Conservation (phyloP, 176 grass and related monocot species). For the Carex littledalei region DNA sequence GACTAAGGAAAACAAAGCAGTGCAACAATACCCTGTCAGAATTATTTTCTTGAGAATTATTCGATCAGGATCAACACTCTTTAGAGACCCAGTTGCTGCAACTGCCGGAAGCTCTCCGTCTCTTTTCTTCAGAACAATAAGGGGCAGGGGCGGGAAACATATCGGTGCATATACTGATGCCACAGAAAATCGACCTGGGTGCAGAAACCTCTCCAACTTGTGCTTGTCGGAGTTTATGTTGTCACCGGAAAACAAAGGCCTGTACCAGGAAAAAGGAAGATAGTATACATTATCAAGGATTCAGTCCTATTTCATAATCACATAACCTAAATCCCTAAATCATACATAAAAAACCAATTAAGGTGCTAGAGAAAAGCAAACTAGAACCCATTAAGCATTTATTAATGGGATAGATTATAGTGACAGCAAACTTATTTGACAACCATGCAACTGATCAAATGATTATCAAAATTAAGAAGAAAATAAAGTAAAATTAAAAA, state of each 20-base stretch:
- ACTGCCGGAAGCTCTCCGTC: slow-evolving; percentile 56
- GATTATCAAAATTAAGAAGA: not conserved
- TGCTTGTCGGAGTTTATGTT: slow-evolving; percentile 93
- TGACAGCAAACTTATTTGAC: not conserved
- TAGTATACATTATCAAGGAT: slow-evolving; percentile 12
- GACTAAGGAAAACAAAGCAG: not conserved
- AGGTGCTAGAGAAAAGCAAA: not conserved
- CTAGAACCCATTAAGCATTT: not conserved
- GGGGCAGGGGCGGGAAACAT: slow-evolving; percentile 61
- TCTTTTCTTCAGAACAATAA: slow-evolving; percentile 66
- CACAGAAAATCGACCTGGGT: slow-evolving; percentile 80
- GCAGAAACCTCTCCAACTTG: slow-evolving; percentile 97
- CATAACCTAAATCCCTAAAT: slow-evolving; percentile 9
- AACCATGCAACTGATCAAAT: slow-evolving; percentile 4
- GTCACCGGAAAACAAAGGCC: slow-evolving; percentile 91
- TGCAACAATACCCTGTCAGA: slow-evolving; percentile 72
- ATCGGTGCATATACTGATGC: slow-evolving; percentile 87
- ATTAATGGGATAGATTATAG: not conserved
- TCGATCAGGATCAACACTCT: slow-evolving; percentile 67
- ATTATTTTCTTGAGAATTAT: slow-evolving; percentile 95
- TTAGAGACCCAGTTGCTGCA: slow-evolving; percentile 74
- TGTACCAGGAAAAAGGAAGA: slow-evolving; percentile 14
- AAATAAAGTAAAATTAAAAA: not conserved
- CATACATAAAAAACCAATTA: slow-evolving; percentile 9
- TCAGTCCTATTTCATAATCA: not conserved